Conservation (phyloP, 2,329 filamentous ascomycete genomes). For the Colletotrichum camelliae region DNA sequence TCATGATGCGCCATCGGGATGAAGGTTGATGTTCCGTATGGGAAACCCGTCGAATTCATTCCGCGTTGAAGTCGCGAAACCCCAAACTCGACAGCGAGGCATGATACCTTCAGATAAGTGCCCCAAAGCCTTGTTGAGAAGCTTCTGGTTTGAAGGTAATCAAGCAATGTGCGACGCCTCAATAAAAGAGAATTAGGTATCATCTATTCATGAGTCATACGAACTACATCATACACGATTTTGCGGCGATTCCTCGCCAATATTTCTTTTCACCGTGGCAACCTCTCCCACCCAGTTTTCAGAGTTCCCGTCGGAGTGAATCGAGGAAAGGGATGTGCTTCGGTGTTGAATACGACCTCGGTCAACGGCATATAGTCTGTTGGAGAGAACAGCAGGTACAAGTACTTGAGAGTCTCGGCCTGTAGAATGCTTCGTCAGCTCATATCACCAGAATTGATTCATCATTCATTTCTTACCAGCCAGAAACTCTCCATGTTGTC, state of each 20-base stretch:
- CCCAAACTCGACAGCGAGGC: neutral
- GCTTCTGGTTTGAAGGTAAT: neutral
- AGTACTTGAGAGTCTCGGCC: constrained; percentile 95
- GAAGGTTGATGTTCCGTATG: neutral
- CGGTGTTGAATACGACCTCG: constrained; percentile 91
- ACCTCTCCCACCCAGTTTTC: constrained; percentile 80
- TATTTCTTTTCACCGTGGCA: constrained; percentile 52
- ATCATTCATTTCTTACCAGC: constrained; percentile 43
- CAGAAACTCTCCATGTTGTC: constrained; percentile 85
- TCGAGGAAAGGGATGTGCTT: constrained; percentile 87
- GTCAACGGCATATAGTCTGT: constrained; percentile 79
- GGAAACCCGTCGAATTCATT: neutral
- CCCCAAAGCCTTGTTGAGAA: neutral
- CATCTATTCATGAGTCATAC: neutral
- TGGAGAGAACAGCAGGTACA: constrained; percentile 87
- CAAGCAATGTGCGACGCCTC: neutral
- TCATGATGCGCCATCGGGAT: neutral
- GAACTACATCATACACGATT: neutral
- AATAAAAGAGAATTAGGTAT: neutral
- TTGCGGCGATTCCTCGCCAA: too few species aligned
- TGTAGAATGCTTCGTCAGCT: neutral
- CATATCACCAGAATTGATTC: neutral
- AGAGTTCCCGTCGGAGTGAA: constrained; percentile 82
- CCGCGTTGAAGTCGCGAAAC: neutral
- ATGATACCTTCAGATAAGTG: too few species aligned